These are phyloP conservation scores for Globisporangium spiculum DNA, from an alignment of 352 stramenopile genomes.

Conservation along the genomic window DNA sequence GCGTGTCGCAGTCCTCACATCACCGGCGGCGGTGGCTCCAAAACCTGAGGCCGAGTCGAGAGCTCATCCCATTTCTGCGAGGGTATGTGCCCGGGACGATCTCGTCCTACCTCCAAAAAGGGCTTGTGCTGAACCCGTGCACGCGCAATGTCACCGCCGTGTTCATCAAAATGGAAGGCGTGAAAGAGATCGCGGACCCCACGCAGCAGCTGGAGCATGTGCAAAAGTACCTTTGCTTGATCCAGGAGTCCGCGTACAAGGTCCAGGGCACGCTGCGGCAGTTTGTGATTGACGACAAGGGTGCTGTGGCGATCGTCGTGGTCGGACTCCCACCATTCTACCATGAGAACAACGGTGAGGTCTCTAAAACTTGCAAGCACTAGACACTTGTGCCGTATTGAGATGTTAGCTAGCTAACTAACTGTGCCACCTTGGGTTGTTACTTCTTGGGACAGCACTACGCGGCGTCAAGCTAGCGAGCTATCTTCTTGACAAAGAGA, in stretches of 20 bases:
- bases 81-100: constrained; percentile 72
- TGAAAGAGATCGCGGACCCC: constrained; percentile 42
- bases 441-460: constrained; percentile 27
- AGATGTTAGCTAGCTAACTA: no score
- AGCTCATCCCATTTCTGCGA: constrained; percentile 58
- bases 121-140: constrained; percentile 57
- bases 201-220: constrained; percentile 48
- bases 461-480: constrained; percentile 63
- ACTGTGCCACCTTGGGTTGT: no score
- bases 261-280: constrained; percentile 78
- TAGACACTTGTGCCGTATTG: no score
- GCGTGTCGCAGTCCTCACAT: constrained; percentile 18
- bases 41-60: constrained; percentile 22
- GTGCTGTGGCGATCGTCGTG: constrained; percentile 71
- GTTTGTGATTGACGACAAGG: constrained; percentile 88
- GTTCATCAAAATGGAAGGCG: constrained; percentile 64
- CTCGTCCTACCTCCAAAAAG: constrained; percentile 63
- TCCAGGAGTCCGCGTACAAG: constrained; percentile 79
- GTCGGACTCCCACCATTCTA: constrained; percentile 79
- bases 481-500: constrained; percentile 59
- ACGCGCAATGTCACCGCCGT: constrained; percentile 68
- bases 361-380: no score
- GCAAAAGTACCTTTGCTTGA: constrained; percentile 56
- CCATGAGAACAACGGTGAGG: constrained; percentile 80
- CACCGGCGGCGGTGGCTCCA: constrained; percentile 5